phyloP scores from a whole-genome alignment of 2,329 filamentous ascomycete genomes.

The Paecilomyces formosus region DNA sequence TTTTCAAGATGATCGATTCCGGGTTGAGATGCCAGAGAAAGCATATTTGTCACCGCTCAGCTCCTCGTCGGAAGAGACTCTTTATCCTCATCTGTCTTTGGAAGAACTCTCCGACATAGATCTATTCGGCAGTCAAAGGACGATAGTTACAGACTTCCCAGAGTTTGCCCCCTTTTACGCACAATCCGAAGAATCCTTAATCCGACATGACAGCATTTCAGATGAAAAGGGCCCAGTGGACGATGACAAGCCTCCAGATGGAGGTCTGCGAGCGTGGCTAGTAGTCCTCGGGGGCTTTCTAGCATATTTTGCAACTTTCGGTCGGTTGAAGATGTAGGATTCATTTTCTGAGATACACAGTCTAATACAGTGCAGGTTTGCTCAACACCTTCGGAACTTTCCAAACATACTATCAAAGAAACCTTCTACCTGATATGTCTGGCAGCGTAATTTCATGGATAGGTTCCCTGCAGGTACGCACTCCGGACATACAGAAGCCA shows the following conservation, averaged over 20 bases:
- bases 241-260: background rate
- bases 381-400: background rate
- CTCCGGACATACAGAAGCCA: background rate
- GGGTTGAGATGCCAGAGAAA: background rate
- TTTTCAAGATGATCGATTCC: background rate
- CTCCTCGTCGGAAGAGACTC: background rate
- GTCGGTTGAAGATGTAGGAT: background rate
- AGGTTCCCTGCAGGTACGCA: background rate
- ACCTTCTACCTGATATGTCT: background rate
- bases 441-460: background rate
- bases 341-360: background rate
- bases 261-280: constrained; percentile 4
- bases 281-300: constrained; percentile 2
- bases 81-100: background rate
- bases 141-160: background rate
- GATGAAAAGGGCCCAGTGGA: background rate
- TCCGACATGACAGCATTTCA: background rate
- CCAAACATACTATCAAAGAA: background rate
- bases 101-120: background rate
- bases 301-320: background rate
- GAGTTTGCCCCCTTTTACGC: background rate
- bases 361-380: background rate
- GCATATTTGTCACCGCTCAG: background rate
- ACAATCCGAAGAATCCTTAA: background rate
- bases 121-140: background rate